phyloP scores from a whole-genome alignment of 768 basidiomycete species.

The Hypsizygus marmoreus region DNA sequence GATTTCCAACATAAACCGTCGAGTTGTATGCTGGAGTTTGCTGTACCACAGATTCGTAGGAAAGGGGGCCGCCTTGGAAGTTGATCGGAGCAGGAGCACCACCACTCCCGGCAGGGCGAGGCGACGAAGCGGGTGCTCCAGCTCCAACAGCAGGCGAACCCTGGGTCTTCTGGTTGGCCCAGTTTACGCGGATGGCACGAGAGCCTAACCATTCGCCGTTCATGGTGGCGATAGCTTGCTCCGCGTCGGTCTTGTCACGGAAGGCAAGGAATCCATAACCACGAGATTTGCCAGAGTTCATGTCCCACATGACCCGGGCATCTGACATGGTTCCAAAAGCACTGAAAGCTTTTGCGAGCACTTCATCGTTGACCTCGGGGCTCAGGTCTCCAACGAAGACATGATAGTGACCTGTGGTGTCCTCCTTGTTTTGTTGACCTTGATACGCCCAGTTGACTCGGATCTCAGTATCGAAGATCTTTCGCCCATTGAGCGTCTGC shows the following conservation, averaged over 20 bases:
- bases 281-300: conserved; percentile 98
- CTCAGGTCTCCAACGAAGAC: conserved; percentile 99
- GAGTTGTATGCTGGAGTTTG: conserved; percentile 95
- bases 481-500: conserved; percentile 96
- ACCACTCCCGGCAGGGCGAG: conserved; percentile 49
- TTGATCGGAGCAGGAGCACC: conserved; percentile 87
- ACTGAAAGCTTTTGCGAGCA: conserved; percentile 93
- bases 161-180: conserved; percentile 99
- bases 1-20: conserved; percentile 98
- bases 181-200: conserved; percentile 98
- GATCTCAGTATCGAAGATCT: conserved; percentile 99
- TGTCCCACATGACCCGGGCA: conserved; percentile 99
- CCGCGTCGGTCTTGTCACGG: conserved; percentile 98
- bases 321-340: conserved; percentile 97
- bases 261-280: conserved; percentile 99
- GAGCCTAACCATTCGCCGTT: conserved; percentile 99
- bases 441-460: conserved; percentile 99
- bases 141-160: conserved; percentile 44
- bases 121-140: conserved; percentile 30
- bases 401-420: conserved; percentile 96
- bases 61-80: conserved; percentile 85
- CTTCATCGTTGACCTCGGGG: conserved; percentile 98
- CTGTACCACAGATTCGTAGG: conserved; percentile 89
- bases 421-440: conserved; percentile 97
- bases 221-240: conserved; percentile 99